phyloP scores from a whole-genome alignment of 257 asterid species.

The Leonotis leonurus region DNA sequence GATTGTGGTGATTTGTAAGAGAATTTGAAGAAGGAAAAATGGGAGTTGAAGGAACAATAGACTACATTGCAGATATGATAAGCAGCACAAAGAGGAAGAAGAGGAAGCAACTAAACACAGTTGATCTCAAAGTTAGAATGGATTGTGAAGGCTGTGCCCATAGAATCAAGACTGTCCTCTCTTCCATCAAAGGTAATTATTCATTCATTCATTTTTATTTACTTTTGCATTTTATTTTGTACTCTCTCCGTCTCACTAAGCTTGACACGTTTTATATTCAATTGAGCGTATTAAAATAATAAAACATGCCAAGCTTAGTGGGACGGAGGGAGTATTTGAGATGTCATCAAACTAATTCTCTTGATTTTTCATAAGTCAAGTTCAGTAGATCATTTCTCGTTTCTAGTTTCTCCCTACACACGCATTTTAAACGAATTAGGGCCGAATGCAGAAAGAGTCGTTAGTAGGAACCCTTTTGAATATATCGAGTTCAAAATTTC shows the following conservation, averaged over 20 bases:
- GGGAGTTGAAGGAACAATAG: constrained; percentile 80
- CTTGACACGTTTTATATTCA: too few relatives aligned
- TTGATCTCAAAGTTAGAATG: constrained; percentile 67
- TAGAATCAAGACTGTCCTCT: constrained; percentile 53
- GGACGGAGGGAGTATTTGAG: background rate
- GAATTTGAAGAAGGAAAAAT: constrained; percentile 8
- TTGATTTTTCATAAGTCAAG: background rate
- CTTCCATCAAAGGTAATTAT: constrained; percentile 50
- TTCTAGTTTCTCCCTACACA: too few relatives aligned
- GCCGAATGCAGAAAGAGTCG: too few relatives aligned
- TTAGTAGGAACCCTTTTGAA: too few relatives aligned
- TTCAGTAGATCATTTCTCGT: too few relatives aligned
- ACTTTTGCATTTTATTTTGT: too few relatives aligned
- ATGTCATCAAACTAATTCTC: background rate
- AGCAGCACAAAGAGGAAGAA: constrained; percentile 45
- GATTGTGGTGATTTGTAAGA: background rate
- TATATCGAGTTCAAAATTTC: too few relatives aligned
- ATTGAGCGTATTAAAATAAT: too few relatives aligned
- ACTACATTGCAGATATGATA: constrained; percentile 56
- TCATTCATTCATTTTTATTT: background rate
- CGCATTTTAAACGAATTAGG: too few relatives aligned
- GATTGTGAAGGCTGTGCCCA: constrained; percentile 87
- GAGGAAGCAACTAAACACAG: constrained; percentile 58
- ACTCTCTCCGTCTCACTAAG: too few relatives aligned
- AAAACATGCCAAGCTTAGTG: too few relatives aligned